These are phyloP conservation scores for Blastobotrys petasosporus DNA, from an alignment of 1,139 yeast genomes.

Conservation along the genomic window DNA sequence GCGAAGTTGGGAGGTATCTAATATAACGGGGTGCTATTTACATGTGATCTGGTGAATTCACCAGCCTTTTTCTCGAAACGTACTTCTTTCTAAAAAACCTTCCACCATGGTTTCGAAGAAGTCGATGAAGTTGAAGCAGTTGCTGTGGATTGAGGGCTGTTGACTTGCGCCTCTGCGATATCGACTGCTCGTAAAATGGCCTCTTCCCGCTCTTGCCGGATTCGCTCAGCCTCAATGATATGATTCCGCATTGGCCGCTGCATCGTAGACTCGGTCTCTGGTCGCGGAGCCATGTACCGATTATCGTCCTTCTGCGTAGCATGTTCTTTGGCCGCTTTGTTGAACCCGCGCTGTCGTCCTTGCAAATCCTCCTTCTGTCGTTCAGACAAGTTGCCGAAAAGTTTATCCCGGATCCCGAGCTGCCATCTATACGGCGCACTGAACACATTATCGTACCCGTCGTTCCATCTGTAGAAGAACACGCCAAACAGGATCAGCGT, in stretches of 20 bases:
- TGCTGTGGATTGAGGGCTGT: neutral
- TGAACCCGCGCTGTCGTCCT: conserved; percentile 35
- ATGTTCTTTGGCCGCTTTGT: conserved; percentile 15
- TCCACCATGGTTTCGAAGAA: conserved; percentile 8
- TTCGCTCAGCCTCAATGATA: conserved; percentile 66
- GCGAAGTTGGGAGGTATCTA: neutral
- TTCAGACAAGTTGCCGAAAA: conserved; percentile 48
- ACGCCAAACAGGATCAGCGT: conserved; percentile 39
- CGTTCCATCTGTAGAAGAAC: conserved; percentile 80
- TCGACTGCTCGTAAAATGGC: conserved; percentile 53
- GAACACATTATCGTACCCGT: conserved; percentile 71
- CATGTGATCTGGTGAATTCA: no score
- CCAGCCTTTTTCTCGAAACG: neutral
- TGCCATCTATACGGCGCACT: conserved; percentile 61
- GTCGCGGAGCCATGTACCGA: conserved; percentile 14
- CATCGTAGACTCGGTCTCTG: conserved; percentile 38
- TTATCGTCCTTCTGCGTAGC: conserved; percentile 12
- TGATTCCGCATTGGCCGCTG: conserved; percentile 71
- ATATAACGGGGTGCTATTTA: neutral
- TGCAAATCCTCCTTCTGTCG: conserved; percentile 60
- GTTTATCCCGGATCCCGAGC: conserved; percentile 47
- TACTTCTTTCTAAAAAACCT: conserved; percentile 1
- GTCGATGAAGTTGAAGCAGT: conserved; percentile 7
- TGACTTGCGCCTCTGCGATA: conserved; percentile 34
- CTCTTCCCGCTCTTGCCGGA: conserved; percentile 67